Base-by-base conservation (phyloP, 2,329 filamentous ascomycete species). In the Epichloe coenophiala region DNA sequence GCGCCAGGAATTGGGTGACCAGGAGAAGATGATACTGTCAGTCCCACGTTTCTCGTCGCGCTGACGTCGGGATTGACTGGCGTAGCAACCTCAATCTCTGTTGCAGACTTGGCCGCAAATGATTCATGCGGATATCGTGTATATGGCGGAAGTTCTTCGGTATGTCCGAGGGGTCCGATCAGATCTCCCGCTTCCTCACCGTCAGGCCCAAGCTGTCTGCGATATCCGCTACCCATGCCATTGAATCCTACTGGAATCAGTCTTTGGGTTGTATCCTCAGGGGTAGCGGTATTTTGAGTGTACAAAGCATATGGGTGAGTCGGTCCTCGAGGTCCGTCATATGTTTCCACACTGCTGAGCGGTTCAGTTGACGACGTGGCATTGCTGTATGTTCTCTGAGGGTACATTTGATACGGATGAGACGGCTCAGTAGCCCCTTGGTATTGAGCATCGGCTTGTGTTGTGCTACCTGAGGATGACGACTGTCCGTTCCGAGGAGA, bases 61-160 rank as follows among this genome's bases (percentile, higher is more conserved):
- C 15, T 45, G 36, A 3, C 15, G 15, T 45, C 31, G 19, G 11
- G 41, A 17, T 4, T n/a, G 13, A 54, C 35, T 6, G 54, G 9
- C 6, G 42, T 40, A 5, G 46, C 47, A 52, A 47, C 59, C 23
- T 59, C 58, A n/a, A 61, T 56, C 6, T 47, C 35, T 13, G 50
- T 43, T 7, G 19, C 65, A 62, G 17, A 64, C 57, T 46, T 65
- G 60, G 65, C 77, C 62, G 62, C 76, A 66, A 68, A 83, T 0
- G 72, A 72, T 51, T 88, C 84, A 48, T 94, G 86, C 2, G 90
- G 88, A 65, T 94, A 96, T 63, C 88, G 77, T 13, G 88, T 87
- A 63, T 97, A 97, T 1, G 91, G 91, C 12, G 91, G 91, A 17
- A 96, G 71, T 64, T 95, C 88, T 66, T 97, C 91, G 1, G 86